Evolutionary conservation across 164 flowering plant genomes (phyloP).

Genomic region (Magnolia kwangsiensis): DNA sequence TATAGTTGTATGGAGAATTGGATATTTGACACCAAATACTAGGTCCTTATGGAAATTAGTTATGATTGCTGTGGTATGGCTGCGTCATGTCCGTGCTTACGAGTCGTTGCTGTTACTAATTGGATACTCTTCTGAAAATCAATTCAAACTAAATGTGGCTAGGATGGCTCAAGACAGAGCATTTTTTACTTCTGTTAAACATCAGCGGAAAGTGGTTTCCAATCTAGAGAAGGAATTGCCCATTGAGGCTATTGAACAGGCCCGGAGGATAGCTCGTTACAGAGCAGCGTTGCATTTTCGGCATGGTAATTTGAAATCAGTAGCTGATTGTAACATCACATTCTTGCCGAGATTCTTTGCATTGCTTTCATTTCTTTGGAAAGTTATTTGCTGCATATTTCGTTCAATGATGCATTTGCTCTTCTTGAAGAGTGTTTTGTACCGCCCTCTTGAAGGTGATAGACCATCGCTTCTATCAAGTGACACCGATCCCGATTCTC

Average conservation of each 20-base stretch:
- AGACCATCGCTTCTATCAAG: conserved; percentile 5
- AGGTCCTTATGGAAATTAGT: conserved; percentile 38
- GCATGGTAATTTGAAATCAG: conserved; percentile 12
- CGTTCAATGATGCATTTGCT: conserved; percentile 13
- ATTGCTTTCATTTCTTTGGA: conserved; percentile 33
- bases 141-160: conserved; percentile 24
- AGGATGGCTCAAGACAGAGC: conserved; percentile 33
- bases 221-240: conserved; percentile 61
- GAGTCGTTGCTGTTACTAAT: conserved; percentile 41
- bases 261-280: conserved; percentile 61
- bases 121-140: conserved; percentile 45
- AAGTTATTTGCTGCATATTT: conserved; percentile 22
- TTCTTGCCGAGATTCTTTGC: conserved; percentile 26
- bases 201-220: conserved; percentile 44
- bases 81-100: conserved; percentile 54
- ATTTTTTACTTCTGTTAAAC: conserved; percentile 32
- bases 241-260: conserved; percentile 59
- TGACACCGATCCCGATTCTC: conserved; percentile 25
- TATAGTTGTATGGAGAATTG: conserved; percentile 47
- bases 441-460: conserved; percentile 15
- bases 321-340: conserved; percentile 3
- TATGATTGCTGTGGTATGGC: conserved; percentile 44
- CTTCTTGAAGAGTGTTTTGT: conserved; percentile 8
- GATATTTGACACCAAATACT: conserved; percentile 29
- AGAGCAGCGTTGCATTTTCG: conserved; percentile 36